Evolutionary conservation across 352 stramenopile species (phyloP).

Genomic region (Globisporangium paddicum): DNA sequence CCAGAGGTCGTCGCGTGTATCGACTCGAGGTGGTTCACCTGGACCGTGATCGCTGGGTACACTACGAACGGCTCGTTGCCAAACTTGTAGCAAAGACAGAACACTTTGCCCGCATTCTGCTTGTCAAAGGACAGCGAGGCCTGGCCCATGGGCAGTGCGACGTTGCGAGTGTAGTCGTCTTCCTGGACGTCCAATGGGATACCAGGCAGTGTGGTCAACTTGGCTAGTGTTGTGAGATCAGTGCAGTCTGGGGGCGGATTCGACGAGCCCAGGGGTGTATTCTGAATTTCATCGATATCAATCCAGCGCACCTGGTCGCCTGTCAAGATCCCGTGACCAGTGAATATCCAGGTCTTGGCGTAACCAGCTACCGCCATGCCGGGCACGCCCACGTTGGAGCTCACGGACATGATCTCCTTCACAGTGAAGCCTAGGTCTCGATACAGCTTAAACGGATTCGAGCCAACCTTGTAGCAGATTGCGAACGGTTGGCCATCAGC

Average conservation of each 20-base stretch:
- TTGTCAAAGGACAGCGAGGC: constrained; percentile 32
- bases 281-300: constrained; percentile 27
- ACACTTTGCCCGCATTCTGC: constrained; percentile 39
- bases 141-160: constrained; percentile 12
- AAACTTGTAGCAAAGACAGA: constrained; percentile 68
- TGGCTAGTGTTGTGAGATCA: constrained; percentile 30
- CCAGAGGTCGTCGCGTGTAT: constrained; percentile 25
- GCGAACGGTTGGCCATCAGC: constrained; percentile 29
- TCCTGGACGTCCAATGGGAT: constrained; percentile 19
- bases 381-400: constrained; percentile 23
- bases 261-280: constrained; percentile 14
- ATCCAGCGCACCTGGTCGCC: constrained; percentile 62
- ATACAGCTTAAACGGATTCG: constrained; percentile 69
- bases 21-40: constrained; percentile 38
- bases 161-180: constrained; percentile 38
- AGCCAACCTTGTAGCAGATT: constrained; percentile 69
- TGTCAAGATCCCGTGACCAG: constrained; percentile 27
- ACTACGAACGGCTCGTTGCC: constrained; percentile 54
- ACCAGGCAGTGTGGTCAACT: constrained; percentile 12
- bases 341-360: constrained; percentile 47
- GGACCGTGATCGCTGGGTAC: constrained; percentile 35
- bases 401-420: constrained; percentile 41
- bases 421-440: constrained; percentile 35
- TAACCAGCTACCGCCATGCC: constrained; percentile 44
- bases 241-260: constrained; percentile 28